A percentile compares a stretch with the other conserved stretches of the same genome.
Conservation (phyloP, 495 filamentous ascomycete species). For the Xylaria palmicola region DNA sequence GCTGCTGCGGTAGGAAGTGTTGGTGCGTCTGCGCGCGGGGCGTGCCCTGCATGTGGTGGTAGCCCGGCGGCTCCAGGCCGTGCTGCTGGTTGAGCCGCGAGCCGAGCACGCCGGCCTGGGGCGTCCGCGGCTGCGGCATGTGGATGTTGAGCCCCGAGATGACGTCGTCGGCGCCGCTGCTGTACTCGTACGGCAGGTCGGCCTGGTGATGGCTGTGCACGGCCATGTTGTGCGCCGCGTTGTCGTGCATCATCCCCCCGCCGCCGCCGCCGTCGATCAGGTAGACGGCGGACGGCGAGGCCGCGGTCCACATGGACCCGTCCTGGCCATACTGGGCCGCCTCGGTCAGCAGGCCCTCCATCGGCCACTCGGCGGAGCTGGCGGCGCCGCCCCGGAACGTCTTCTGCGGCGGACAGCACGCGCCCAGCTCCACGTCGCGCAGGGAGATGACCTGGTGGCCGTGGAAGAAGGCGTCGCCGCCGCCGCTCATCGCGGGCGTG, state of each 20-base stretch:
- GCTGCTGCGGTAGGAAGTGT: constrained; percentile 13
- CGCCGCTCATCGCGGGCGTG: constrained; percentile 25
- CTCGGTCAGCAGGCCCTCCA: constrained; percentile 25
- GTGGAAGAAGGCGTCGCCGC: constrained; percentile 24
- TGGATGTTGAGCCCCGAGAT: constrained; percentile 43
- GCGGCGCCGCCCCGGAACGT: constrained; percentile 23
- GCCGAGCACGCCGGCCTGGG: constrained; percentile 21
- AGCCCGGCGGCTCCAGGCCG: constrained; percentile 1
- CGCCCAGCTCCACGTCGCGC: constrained; percentile 11
- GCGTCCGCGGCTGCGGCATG: constrained; percentile 32
- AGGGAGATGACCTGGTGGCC: constrained; percentile 5
- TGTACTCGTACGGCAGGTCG: constrained; percentile 30
- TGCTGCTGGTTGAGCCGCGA: constrained; percentile 17
- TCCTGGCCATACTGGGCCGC: constrained; percentile 14
- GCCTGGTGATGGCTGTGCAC: constrained; percentile 26
- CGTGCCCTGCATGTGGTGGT: constrained; percentile 1
- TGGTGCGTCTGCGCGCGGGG: constrained; percentile 11
- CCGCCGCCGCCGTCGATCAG: constrained; percentile 13
- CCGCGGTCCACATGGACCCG: constrained; percentile 19
- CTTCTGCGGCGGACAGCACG: constrained; percentile 15
- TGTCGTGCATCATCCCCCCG: constrained; percentile 12
- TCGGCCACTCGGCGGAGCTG: constrained; percentile 33
- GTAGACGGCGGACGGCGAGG: constrained; percentile 14
- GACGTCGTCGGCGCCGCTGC: constrained; percentile 7
- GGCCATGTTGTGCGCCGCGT: constrained; percentile 16